Evolutionary conservation across 1,284 basidiomycete genomes (phyloP).

Genomic region (Ustilago hordei): DNA sequence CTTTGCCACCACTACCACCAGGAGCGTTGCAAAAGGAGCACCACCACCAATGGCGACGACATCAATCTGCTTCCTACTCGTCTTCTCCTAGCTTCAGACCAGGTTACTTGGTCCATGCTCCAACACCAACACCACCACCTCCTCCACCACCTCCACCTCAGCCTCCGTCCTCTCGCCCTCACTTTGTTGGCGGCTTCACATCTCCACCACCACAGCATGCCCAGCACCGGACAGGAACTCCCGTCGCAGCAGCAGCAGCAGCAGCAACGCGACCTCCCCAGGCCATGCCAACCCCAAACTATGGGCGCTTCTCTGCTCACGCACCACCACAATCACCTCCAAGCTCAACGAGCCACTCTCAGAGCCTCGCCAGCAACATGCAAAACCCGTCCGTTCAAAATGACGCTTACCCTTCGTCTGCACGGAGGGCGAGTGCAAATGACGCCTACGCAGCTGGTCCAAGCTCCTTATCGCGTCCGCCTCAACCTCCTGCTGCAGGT

Average conservation of each 20-base stretch:
- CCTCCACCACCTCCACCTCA: constrained; percentile 30
- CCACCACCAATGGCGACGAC: constrained; percentile 40
- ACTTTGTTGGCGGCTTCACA: constrained; percentile 38
- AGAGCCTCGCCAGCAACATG: constrained; percentile 28
- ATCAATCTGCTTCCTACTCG: constrained; percentile 29
- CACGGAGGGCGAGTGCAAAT: constrained; percentile 22
- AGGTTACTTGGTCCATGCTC: constrained; percentile 47
- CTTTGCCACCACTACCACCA: constrained; percentile 50
- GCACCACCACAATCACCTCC: constrained; percentile 1
- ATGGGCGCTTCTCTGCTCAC: constrained; percentile 12
- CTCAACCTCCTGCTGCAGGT: constrained; percentile 10
- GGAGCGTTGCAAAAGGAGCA: constrained; percentile 50
- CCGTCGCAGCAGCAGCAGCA: constrained; percentile 5
- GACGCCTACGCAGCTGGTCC: constrained; percentile 13
- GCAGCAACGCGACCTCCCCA: constrained; percentile 17
- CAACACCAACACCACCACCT: constrained; percentile 18
- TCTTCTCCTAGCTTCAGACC: constrained; percentile 28
- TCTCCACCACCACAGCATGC: constrained; percentile 5
- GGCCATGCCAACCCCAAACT: constrained; percentile 15
- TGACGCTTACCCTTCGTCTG: constrained; percentile 3
- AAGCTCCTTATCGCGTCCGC: background rate
- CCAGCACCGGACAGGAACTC: constrained; percentile 6
- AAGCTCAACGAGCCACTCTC: constrained; percentile 8
- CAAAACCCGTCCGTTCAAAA: constrained; percentile 22
- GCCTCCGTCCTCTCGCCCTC: constrained; percentile 9